Evolutionary conservation across 495 filamentous ascomycete genomes (phyloP), one percentile per base, ranked within the genome.

Genomic region (Aspergillus saccharolyticus): DNA sequence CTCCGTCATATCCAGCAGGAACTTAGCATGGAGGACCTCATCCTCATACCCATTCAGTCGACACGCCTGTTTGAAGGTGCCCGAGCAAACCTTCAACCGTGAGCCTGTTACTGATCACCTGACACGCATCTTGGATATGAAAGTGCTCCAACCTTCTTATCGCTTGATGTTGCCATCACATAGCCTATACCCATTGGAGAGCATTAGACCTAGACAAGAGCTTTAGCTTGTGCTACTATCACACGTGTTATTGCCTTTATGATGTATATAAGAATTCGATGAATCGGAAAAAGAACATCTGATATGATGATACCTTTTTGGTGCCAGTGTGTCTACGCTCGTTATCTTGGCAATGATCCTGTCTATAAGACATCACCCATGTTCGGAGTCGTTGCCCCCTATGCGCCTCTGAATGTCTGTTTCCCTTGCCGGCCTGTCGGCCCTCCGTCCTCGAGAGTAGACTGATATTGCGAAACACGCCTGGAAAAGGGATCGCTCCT

Each of bases 201-300:
- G 22, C 21, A 20, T 49, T 25, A 28, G 47, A 25, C 33, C 21
- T 50, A 50, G 47, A 50, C 22, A 28, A 28, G 22, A 28, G 22
- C 24, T 17, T 18, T 30, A n/a, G 33, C 47, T 6, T 15, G 17
- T 33, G 47, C 24, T 50, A 17, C 28, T 6, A 47, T 47, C 19
- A 6, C 10, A 20, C 16, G 22, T n/a, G 51, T 53, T 53, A 22
- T 21, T 54, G 52, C 42, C 30, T n/a, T 25, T 54, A 43, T 54
- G 52, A 54, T 54, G 52, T 54, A 54, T 54, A 54, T 54, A 54
- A 44, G 17, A 43, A 22, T 54, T 45, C 16, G 39, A 54, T 22
- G 42, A 54, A 52, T 54, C n/a, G n/a, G n/a, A 43, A 54, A 46
- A 45, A 21, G 24, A 44, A 45, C 14, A 45, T 20, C 39, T 18